phyloP scores from a whole-genome alignment of 495 filamentous ascomycete genomes.

The Friedmanniomyces simplex region DNA sequence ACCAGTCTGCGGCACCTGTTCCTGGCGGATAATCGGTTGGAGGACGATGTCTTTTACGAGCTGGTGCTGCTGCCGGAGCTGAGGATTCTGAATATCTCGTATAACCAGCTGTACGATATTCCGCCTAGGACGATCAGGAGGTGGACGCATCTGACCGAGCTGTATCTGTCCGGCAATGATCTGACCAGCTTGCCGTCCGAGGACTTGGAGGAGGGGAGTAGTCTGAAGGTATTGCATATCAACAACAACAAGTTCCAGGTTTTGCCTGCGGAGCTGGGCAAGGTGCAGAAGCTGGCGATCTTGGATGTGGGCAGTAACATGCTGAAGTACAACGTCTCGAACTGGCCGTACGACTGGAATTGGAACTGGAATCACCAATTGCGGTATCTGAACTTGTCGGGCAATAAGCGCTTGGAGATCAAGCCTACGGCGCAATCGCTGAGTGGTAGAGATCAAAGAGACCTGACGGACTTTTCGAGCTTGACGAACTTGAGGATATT shows the following conservation, averaged over 20 bases:
- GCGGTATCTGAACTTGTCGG: constrained; percentile 90
- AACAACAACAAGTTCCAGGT: constrained; percentile 97
- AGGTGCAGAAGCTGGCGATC: constrained; percentile 79
- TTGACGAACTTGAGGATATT: constrained; percentile 78
- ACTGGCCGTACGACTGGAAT: constrained; percentile 99
- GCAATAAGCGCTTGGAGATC: constrained; percentile 95
- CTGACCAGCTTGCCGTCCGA: constrained; percentile 84
- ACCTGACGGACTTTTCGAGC: constrained; percentile 84
- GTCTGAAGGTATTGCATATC: constrained; percentile 83
- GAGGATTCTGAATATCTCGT: constrained; percentile 83
- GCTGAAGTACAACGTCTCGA: constrained; percentile 98
- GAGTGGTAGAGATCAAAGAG: constrained; percentile 42
- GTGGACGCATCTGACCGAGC: constrained; percentile 78
- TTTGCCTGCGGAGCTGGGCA: constrained; percentile 87
- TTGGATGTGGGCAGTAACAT: constrained; percentile 91
- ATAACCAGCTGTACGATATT: constrained; percentile 88
- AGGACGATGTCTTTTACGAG: constrained; percentile 90
- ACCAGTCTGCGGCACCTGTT: constrained; percentile 72
- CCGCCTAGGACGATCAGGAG: constrained; percentile 75
- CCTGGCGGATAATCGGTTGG: constrained; percentile 85
- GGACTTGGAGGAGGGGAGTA: constrained; percentile 78
- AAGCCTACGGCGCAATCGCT: constrained; percentile 58
- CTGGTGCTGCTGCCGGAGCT: constrained; percentile 73
- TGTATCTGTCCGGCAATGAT: constrained; percentile 94
- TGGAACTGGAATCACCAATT: constrained; percentile 97